Evolutionary conservation across 2,329 filamentous ascomycete species (phyloP), one percentile per base, ranked within the genome.

Genomic region (Fusarium sulawesiense): DNA sequence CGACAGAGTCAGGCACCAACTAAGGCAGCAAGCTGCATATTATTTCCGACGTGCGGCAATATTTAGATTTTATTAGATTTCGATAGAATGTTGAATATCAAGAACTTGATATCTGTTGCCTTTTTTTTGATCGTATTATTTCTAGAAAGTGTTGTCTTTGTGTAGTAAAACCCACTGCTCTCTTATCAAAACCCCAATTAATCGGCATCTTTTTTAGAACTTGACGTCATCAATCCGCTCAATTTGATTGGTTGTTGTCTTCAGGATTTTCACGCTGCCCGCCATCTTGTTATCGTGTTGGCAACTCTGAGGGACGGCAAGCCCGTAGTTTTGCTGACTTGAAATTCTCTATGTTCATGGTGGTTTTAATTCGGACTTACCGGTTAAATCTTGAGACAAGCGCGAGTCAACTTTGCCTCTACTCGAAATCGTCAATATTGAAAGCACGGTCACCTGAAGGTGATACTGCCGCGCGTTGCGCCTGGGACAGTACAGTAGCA

Each of bases 1-100:
- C 68, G 72, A 72, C 55, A 61, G 58, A 68, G 70, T 79, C 76
- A 79, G 78, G 78, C 78, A 80, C 73, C 77, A 78, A 79, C 72
- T 78, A 76, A 79, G 76, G 77, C 77, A 78, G 61, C 67, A 77
- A 77, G 32, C n/a, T 47, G 27, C 25, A 50, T 60, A 21, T 34
- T 55, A 55, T 63, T 63, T 46, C 34, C 42, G 58, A 34, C 21
- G 23, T 42, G 60, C 45, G 20, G 21, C 40, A 37, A 29, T 53
- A 37, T 44, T 25, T 56, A 13, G 46, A 55, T 45, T 18, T 10
- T 45, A 5, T 42, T 40, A 14, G 16, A 47, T 30, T 32, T 30
- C 7, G 18, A 21, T 48, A 29, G 16, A 56, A 21, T 7, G 2
- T 3, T 7, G 8, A 34, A 3, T 8, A 10, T 3, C 3, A 11